These are phyloP conservation scores for Geotrichum phurueaensis DNA, from an alignment of 1,139 yeast genomes.

Conservation along the genomic window DNA sequence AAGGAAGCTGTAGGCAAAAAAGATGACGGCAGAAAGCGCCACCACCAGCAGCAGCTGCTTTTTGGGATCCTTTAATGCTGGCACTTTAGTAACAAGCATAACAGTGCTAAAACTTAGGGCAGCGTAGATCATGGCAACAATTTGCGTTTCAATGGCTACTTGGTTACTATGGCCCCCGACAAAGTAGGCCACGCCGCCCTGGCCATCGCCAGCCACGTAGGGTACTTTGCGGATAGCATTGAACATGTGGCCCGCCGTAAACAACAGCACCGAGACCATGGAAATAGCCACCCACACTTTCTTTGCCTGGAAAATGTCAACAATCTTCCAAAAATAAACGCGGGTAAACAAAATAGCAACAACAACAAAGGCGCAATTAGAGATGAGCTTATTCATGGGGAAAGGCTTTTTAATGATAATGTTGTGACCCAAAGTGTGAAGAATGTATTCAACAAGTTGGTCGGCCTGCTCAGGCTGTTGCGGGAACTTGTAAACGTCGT, in stretches of 20 bases:
- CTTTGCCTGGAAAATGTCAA: slow-evolving; percentile 36
- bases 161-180: slow-evolving; percentile 67
- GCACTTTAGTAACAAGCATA: slow-evolving; percentile 47
- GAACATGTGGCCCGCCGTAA: slow-evolving; percentile 90
- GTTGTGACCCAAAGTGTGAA: slow-evolving; percentile 40
- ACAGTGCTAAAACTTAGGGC: slow-evolving; percentile 38
- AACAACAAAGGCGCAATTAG: slow-evolving; percentile 38
- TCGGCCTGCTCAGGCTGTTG: slow-evolving; percentile 50
- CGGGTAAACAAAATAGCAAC: slow-evolving; percentile 25
- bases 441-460: slow-evolving; percentile 36
- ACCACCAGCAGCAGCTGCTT: slow-evolving; percentile 46
- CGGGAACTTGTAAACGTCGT: slow-evolving; percentile 44
- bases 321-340: slow-evolving; percentile 30
- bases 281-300: slow-evolving; percentile 65
- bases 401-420: slow-evolving; percentile 53
- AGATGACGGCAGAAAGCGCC: slow-evolving; percentile 39
- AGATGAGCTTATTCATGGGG: slow-evolving; percentile 47
- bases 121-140: slow-evolving; percentile 40
- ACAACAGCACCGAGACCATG: slow-evolving; percentile 57
- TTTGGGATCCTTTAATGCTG: slow-evolving; percentile 40
- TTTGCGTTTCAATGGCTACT: slow-evolving; percentile 53
- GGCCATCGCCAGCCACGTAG: slow-evolving; percentile 51
- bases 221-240: slow-evolving; percentile 77
- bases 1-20: slow-evolving; percentile 46
- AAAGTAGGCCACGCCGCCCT: slow-evolving; percentile 59